These are phyloP conservation scores for Torrubiella hemipterigena DNA, from an alignment of 2,329 filamentous ascomycete species.

Conservation along the genomic window DNA sequence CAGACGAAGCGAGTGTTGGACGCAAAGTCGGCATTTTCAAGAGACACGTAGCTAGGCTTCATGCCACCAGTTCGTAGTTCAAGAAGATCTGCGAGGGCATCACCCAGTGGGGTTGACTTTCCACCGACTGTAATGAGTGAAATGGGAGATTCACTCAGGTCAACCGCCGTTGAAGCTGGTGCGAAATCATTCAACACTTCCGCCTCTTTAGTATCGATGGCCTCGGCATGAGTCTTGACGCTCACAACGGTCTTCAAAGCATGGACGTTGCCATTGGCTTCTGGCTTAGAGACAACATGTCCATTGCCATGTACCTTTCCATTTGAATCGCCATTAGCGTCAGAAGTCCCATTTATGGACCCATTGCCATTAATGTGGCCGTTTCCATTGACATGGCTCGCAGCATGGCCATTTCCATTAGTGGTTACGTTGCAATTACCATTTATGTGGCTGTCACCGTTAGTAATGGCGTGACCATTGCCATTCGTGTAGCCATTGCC, in stretches of 20 bases:
- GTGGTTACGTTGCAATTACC: not conserved
- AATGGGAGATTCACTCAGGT: constrained; percentile 8
- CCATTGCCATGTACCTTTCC: constrained; percentile 6
- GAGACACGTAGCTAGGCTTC: constrained; percentile 9
- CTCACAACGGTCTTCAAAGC: not conserved
- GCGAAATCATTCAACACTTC: not conserved
- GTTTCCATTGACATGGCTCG: not conserved
- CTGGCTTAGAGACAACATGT: not conserved
- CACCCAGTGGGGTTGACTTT: constrained; percentile 9
- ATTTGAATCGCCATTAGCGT: constrained; percentile 2
- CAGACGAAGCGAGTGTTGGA: constrained; percentile 20
- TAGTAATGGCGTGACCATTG: not conserved
- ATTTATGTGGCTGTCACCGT: not conserved
- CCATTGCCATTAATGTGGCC: not conserved
- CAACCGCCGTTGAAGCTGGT: not conserved
- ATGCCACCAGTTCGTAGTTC: constrained; percentile 11
- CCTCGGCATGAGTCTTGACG: constrained; percentile 1
- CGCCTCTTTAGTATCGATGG: not conserved
- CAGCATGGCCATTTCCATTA: constrained; percentile 1
- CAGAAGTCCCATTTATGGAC: not conserved
- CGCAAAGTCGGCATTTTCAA: constrained; percentile 8
- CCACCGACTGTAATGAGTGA: constrained; percentile 14
- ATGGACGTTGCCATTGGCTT: constrained; percentile 1
- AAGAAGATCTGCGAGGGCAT: constrained; percentile 11
- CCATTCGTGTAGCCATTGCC: not conserved